Conservation (phyloP, 495 filamentous ascomycete species). For the Penicillium roqueforti region DNA sequence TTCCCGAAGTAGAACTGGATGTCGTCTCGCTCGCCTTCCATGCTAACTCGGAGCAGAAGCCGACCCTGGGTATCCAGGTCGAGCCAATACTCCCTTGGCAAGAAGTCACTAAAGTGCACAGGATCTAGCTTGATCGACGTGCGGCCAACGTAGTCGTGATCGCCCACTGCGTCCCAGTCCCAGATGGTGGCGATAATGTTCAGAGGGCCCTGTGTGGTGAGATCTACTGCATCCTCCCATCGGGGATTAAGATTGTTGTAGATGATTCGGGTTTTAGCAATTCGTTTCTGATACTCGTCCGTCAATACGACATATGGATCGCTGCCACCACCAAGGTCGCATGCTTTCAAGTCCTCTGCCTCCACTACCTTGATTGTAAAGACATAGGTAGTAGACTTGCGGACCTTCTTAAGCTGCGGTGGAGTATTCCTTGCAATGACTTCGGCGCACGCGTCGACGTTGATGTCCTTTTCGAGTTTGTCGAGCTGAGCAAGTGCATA, state of each 20-base stretch:
- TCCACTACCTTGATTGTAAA: slow-evolving; percentile 99
- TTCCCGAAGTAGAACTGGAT: slow-evolving; percentile 99
- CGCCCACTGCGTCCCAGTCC: slow-evolving; percentile 97
- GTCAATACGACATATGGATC: slow-evolving; percentile 97
- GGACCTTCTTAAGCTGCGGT: slow-evolving; percentile 51
- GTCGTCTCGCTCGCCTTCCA: slow-evolving; percentile 98
- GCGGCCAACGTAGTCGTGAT: slow-evolving; percentile 94
- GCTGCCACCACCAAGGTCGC: slow-evolving; percentile 88
- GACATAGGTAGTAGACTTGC: slow-evolving; percentile 75
- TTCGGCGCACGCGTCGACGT: slow-evolving; percentile 90
- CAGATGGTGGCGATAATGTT: slow-evolving; percentile 97
- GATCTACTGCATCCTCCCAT: slow-evolving; percentile 97
- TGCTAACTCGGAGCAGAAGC: slow-evolving; percentile 83
- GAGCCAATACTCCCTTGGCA: slow-evolving; percentile 95
- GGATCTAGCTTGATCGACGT: slow-evolving; percentile 95
- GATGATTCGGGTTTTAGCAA: slow-evolving; percentile 90
- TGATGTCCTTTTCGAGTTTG: slow-evolving; percentile 79
- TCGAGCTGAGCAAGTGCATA: slow-evolving; percentile 88
- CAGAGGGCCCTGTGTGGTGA: slow-evolving; percentile 83
- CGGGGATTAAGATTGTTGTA: slow-evolving; percentile 89
- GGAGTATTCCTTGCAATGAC: slow-evolving; percentile 65
- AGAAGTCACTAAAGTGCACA: slow-evolving; percentile 88
- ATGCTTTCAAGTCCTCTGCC: slow-evolving; percentile 96
- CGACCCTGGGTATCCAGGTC: slow-evolving; percentile 95
- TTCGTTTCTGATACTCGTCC: slow-evolving; percentile 97